Conservation (phyloP, 306 rosid species). For the Purshia tridentata region DNA sequence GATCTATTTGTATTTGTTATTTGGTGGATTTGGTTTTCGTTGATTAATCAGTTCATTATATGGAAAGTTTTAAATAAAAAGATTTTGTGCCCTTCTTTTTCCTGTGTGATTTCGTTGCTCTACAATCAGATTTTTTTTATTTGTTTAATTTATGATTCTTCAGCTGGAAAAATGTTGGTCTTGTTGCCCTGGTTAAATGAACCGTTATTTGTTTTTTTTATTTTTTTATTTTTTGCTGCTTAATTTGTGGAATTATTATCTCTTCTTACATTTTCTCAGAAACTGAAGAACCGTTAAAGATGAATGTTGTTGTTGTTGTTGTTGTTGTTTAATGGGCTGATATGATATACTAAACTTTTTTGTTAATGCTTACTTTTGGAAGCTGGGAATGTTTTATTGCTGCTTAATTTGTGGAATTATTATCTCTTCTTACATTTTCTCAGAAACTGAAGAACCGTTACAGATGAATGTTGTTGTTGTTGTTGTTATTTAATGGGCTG, state of each 20-base stretch:
- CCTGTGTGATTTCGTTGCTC: too few relatives aligned
- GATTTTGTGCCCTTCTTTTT: too few relatives aligned
- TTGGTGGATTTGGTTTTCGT: not conserved
- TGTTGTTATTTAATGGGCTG: not conserved
- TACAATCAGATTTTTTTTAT: not conserved
- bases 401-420: not conserved
- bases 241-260: not conserved
- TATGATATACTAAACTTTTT: not conserved
- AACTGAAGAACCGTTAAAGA: not conserved
- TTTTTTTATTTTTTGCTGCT: not conserved
- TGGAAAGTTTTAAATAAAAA: not conserved
- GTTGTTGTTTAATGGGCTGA: not conserved
- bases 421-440: not conserved
- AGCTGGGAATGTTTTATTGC: not conserved
- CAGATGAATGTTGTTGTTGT: not conserved
- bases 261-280: not conserved
- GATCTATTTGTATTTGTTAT: too few relatives aligned
- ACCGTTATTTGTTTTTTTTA: not conserved
- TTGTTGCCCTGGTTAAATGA: not conserved
- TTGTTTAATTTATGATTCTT: not conserved
- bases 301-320: not conserved
- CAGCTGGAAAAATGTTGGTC: not conserved
- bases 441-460: not conserved
- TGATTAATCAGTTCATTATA: not conserved
- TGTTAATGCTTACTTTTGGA: not conserved